These are phyloP conservation scores for Penicillium sp. DNA, from an alignment of 2,329 filamentous ascomycete species.

Conservation along the genomic window DNA sequence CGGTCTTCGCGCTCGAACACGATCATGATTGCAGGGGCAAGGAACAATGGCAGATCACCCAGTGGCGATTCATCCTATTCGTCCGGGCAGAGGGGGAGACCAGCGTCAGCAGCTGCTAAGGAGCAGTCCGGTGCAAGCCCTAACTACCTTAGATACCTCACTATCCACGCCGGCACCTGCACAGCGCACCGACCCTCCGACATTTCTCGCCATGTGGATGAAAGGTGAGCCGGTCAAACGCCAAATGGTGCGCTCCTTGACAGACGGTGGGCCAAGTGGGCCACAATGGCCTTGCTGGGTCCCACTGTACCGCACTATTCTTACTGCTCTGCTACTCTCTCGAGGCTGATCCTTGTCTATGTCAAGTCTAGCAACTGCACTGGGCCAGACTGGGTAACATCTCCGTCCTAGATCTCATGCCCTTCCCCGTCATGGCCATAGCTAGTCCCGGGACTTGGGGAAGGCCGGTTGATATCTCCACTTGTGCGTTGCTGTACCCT, in stretches of 20 bases:
- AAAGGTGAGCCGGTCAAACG: conserved; percentile 19
- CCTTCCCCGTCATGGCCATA: conserved; percentile 13
- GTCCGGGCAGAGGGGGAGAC: neutral
- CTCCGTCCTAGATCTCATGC: conserved; percentile 21
- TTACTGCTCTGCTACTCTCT: neutral
- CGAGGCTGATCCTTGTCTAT: conserved; percentile 8
- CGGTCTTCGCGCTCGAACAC: neutral
- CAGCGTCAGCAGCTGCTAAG: neutral
- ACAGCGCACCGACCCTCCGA: conserved; percentile 17
- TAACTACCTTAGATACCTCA: conserved; percentile 1
- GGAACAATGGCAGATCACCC: conserved; percentile 12
- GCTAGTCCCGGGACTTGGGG: conserved; percentile 16
- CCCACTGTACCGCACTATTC: conserved; percentile 5
- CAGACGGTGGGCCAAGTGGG: conserved; percentile 12
- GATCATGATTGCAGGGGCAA: conserved; percentile 8
- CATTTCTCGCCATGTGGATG: conserved; percentile 23
- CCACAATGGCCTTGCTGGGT: conserved; percentile 10
- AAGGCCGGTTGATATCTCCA: conserved; percentile 17
- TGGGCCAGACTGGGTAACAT: conserved; percentile 17
- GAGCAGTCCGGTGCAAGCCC: conserved; percentile 1
- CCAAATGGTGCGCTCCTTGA: conserved; percentile 16
- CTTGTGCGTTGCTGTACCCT: conserved; percentile 9
- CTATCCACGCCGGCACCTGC: conserved; percentile 6
- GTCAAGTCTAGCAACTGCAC: conserved; percentile 8
- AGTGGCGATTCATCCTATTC: conserved; percentile 15